A percentile compares a stretch with the other conserved stretches of the same genome.
phyloP scores from a whole-genome alignment of 495 filamentous ascomycete species.

The Apiosordaria backusii region DNA sequence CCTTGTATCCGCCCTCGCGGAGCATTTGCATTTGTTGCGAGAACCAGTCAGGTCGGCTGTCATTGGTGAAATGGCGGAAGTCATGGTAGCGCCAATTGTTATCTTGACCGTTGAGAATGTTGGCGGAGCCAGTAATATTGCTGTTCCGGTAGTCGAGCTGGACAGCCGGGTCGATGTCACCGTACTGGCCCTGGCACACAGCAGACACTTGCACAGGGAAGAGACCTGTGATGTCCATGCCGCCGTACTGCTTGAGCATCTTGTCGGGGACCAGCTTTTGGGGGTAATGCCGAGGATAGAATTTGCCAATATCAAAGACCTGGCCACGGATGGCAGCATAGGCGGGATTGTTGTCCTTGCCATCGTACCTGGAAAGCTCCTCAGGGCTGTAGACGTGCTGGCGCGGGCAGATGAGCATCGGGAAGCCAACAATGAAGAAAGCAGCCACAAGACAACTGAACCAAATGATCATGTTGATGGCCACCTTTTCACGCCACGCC shows the following conservation, averaged over 20 bases:
- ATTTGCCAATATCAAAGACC: conserved; percentile 78
- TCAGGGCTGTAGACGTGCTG: conserved; percentile 80
- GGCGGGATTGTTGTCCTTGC: conserved; percentile 58
- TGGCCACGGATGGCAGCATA: conserved; percentile 83
- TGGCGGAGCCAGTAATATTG: conserved; percentile 67
- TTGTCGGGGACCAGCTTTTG: conserved; percentile 56
- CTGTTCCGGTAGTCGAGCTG: conserved; percentile 74
- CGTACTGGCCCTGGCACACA: conserved; percentile 73
- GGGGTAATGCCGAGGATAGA: conserved; percentile 78
- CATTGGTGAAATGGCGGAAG: conserved; percentile 79
- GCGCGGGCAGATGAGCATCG: conserved; percentile 81
- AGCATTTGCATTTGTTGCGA: conserved; percentile 76
- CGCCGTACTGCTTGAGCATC: conserved; percentile 72
- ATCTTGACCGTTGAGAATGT: conserved; percentile 63
- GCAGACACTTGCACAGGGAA: conserved; percentile 96
- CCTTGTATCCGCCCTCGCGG: conserved; percentile 67
- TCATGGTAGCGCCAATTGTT: conserved; percentile 81
- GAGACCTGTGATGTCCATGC: conserved; percentile 76
- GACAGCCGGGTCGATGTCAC: conserved; percentile 60
- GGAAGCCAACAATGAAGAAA: conserved; percentile 90
- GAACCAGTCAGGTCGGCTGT: conserved; percentile 87
- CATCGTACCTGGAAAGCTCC: conserved; percentile 71
- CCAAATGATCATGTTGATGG: conserved; percentile 99
- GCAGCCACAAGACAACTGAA: conserved; percentile 69
- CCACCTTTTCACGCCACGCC: conserved; percentile 95